phyloP scores from a whole-genome alignment of 208 protist genomes.

The Porcisia hertigi region DNA sequence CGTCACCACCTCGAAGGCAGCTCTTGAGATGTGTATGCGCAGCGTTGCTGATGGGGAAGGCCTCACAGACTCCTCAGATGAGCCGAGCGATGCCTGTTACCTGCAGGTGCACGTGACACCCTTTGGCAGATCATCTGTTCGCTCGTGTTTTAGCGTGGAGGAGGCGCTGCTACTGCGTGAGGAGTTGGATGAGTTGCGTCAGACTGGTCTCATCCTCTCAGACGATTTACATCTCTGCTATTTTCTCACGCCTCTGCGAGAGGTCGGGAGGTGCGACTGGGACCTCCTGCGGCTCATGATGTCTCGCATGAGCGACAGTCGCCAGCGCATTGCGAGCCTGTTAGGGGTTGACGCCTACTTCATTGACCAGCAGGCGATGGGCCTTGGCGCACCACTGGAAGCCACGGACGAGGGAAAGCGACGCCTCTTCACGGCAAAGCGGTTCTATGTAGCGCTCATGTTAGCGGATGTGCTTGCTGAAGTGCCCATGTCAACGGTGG shows the following conservation, averaged over 20 bases:
- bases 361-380: slow-evolving; percentile 74
- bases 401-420: slow-evolving; percentile 37
- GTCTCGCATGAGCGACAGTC: slow-evolving; percentile 60
- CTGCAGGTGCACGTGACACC: slow-evolving; percentile 44
- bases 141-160: slow-evolving; percentile 82
- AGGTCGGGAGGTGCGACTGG: slow-evolving; percentile 82
- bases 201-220: slow-evolving; percentile 75
- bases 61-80: neutral
- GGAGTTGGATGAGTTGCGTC: slow-evolving; percentile 71
- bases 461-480: slow-evolving; percentile 85
- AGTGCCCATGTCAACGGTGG: slow-evolving; percentile 68
- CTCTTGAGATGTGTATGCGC: neutral
- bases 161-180: slow-evolving; percentile 71
- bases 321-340: slow-evolving; percentile 78
- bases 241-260: slow-evolving; percentile 85
- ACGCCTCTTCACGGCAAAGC: slow-evolving; percentile 69
- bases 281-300: slow-evolving; percentile 60
- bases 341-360: slow-evolving; percentile 78
- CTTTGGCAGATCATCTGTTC: slow-evolving; percentile 75
- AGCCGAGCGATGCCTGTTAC: neutral
- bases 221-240: slow-evolving; percentile 93
- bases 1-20: neutral
- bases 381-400: slow-evolving; percentile 35
- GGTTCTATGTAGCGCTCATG: slow-evolving; percentile 91
- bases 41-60: too few relatives aligned